These are phyloP conservation scores for Agaricus subrufescens DNA, from an alignment of 768 basidiomycete species.

Conservation along the genomic window DNA sequence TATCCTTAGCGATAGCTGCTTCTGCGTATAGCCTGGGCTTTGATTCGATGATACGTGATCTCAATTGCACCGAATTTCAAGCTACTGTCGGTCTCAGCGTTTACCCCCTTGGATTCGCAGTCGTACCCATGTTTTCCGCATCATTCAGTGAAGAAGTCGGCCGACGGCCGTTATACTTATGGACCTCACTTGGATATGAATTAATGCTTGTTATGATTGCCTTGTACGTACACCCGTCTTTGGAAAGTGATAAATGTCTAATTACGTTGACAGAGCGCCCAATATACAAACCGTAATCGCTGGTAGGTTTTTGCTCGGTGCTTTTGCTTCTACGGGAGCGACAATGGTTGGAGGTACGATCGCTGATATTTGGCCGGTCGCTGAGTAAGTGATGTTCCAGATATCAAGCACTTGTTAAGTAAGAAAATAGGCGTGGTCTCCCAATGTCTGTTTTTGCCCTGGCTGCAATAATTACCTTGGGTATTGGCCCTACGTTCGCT, in stretches of 20 bases:
- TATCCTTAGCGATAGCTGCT: constrained; percentile 36
- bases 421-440: constrained; percentile 52
- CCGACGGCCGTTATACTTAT: constrained; percentile 51
- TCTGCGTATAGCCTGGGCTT: constrained; percentile 53
- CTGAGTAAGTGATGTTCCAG: constrained; percentile 39
- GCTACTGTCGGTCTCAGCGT: constrained; percentile 44
- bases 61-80: constrained; percentile 36
- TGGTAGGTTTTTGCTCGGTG: constrained; percentile 59
- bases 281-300: constrained; percentile 60
- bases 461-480: constrained; percentile 29
- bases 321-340: constrained; percentile 63
- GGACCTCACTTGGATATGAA: constrained; percentile 40
- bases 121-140: constrained; percentile 59
- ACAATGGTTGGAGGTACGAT: constrained; percentile 74
- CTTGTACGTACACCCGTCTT: constrained; percentile 26
- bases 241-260: neutral
- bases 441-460: constrained; percentile 76
- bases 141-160: constrained; percentile 71
- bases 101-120: constrained; percentile 56
- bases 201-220: constrained; percentile 46
- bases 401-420: neutral
- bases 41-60: constrained; percentile 49
- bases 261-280: constrained; percentile 25
- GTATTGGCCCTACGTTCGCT: constrained; percentile 20
- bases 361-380: constrained; percentile 62